Base-by-base conservation (phyloP, 2,329 filamentous ascomycete genomes). In the Fusarium sp. region DNA sequence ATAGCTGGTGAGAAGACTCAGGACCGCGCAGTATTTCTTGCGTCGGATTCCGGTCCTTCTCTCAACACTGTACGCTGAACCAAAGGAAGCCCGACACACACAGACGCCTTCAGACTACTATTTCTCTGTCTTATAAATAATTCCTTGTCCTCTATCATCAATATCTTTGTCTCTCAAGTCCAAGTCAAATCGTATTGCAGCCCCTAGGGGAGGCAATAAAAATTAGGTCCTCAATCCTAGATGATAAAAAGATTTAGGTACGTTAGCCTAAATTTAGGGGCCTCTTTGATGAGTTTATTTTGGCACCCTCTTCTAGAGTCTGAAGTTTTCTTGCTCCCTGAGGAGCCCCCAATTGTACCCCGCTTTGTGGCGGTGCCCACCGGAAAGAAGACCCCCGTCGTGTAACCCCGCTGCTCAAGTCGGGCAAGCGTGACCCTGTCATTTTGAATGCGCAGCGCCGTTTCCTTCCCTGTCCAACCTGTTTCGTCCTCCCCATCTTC, bases 301-400 rank as follows among this genome's bases (percentile, higher is more conserved):
- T 27, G 27, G 27, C 27, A 27, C 7, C 27, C 27, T 27, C 27
- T 27, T 27, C 27, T 27, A 27, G 27, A 7, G 27, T 27, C 27
- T 27, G 27, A 27, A 27, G 27, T 27, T 7, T 27, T 27, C 7
- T 27, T 27, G 27, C 7, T 27, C 27, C 27, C 27, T 27, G 27
- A 6, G 27, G 27, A 27, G 27, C 35, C 36, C 25, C 44, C 44
- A 52, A 57, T 10, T 18, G 33, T 60, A 77, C 75, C 75, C 75
- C 75, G 75, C 75, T 68, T 61, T 74, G 75, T 77, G 75, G 75
- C 75, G 70, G 74, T 77, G 75, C 71, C 62, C 31, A 33, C 41
- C 47, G 41, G 44, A 55, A 70, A 49, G 62, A 49, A 63, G 53
- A 38, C 59, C 68, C 58, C 71, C 68, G 49, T 62, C 44, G 54